These are phyloP conservation scores for Arthrinium puccinioides DNA, from an alignment of 2,329 filamentous ascomycete genomes.

Conservation along the genomic window DNA sequence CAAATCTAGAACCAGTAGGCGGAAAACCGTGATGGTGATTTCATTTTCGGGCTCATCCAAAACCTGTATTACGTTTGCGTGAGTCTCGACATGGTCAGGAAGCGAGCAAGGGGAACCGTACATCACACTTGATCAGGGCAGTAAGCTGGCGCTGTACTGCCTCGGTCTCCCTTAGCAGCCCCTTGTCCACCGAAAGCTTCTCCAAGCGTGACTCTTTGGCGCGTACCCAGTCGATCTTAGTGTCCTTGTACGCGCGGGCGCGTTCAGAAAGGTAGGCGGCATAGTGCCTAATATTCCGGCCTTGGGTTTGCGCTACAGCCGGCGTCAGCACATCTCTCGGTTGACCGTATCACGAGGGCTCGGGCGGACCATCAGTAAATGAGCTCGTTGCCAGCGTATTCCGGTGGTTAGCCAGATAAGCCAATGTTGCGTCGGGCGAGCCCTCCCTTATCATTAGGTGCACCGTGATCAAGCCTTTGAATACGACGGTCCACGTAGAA, in stretches of 20 bases:
- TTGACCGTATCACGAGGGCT: not conserved
- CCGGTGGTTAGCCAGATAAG: slow-evolving; percentile 75
- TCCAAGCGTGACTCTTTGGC: slow-evolving; percentile 77
- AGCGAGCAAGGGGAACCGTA: slow-evolving; percentile 37
- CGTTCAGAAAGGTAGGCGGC: slow-evolving; percentile 79
- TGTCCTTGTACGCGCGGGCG: slow-evolving; percentile 74
- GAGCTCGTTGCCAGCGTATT: slow-evolving; percentile 80
- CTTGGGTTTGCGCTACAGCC: slow-evolving; percentile 77
- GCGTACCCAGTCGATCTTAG: slow-evolving; percentile 84
- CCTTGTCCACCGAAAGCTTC: slow-evolving; percentile 82
- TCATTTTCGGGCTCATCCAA: slow-evolving; percentile 92
- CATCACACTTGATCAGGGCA: slow-evolving; percentile 82
- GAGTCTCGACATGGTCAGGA: too few species aligned
- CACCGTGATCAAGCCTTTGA: slow-evolving; percentile 92
- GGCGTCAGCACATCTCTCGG: slow-evolving; percentile 11
- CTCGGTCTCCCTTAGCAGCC: slow-evolving; percentile 85
- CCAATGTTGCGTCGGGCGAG: slow-evolving; percentile 77
- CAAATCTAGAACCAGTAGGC: slow-evolving; percentile 83
- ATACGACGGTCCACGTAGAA: slow-evolving; percentile 98
- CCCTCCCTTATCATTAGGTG: slow-evolving; percentile 98
- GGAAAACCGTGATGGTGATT: slow-evolving; percentile 90
- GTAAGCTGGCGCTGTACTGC: slow-evolving; percentile 81
- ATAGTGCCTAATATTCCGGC: slow-evolving; percentile 89
- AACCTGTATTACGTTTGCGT: slow-evolving; percentile 56
- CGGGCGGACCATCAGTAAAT: slow-evolving; percentile 72